Percentiles rank a stretch among this genome's conserved stretches.
Evolutionary conservation across 1,284 basidiomycete species (phyloP).

Genomic region (Coniferiporia weirii): DNA sequence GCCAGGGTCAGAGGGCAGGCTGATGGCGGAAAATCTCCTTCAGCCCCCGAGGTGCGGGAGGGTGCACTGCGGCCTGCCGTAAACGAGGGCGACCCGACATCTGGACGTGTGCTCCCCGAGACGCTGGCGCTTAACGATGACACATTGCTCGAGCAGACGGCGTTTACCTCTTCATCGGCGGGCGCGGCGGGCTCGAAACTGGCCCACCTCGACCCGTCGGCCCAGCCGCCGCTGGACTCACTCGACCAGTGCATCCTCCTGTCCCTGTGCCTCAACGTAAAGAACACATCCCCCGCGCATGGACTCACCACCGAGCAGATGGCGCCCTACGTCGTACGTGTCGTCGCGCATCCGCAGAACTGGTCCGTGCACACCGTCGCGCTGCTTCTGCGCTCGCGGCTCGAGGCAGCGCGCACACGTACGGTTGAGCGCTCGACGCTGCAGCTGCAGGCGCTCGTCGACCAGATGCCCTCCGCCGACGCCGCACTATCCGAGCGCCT

Average conservation of each 20-base stretch:
- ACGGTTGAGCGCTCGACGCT: conserved; percentile 87
- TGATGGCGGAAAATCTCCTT: not conserved
- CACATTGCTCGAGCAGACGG: conserved; percentile 90
- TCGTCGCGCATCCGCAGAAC: conserved; percentile 82
- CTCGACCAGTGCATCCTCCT: conserved; percentile 90
- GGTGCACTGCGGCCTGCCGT: conserved; percentile 14
- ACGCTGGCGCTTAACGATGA: conserved; percentile 90
- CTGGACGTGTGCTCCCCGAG: conserved; percentile 54
- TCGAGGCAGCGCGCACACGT: conserved; percentile 81
- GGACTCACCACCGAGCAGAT: conserved; percentile 89
- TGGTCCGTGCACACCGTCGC: conserved; percentile 96
- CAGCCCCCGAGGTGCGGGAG: not conserved
- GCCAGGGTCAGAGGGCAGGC: conserved; percentile 31
- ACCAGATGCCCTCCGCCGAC: conserved; percentile 90
- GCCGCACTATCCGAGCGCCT: conserved; percentile 67
- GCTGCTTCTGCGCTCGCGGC: conserved; percentile 81
- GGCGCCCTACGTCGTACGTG: conserved; percentile 82
- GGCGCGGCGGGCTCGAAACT: conserved; percentile 41
- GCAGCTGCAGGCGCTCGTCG: conserved; percentile 88
- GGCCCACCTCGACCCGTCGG: conserved; percentile 70
- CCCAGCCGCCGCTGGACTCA: conserved; percentile 84
- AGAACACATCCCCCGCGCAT: conserved; percentile 81
- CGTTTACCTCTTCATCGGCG: conserved; percentile 73
- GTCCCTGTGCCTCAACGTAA: conserved; percentile 83
- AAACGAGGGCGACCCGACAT: conserved; percentile 20